Percentiles rank a stretch among this genome's conserved stretches.
Conservation (phyloP, 2,329 filamentous ascomycete species). For the Fusarium poae region DNA sequence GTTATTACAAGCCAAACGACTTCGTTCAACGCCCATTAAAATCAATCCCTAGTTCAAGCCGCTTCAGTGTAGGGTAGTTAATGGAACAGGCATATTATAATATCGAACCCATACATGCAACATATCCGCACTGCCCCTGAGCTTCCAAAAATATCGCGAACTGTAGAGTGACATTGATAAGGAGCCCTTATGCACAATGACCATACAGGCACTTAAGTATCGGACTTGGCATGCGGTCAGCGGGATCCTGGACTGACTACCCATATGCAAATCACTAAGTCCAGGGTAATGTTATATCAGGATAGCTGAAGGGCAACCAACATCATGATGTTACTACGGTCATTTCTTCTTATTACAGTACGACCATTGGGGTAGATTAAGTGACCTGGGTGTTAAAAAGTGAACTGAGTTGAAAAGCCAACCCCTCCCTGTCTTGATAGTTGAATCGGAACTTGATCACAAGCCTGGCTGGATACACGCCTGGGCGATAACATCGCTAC, state of each 20-base stretch:
- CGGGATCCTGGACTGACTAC: neutral
- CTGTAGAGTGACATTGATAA: neutral
- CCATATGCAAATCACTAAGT: neutral
- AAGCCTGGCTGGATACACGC: neutral
- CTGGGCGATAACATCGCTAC: neutral
- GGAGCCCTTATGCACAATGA: neutral
- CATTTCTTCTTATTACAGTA: neutral
- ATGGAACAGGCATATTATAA: neutral
- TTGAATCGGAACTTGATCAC: neutral
- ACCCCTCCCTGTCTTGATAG: neutral
- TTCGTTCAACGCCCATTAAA: neutral
- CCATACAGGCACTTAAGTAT: neutral
- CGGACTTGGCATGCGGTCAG: neutral
- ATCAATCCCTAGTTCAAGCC: neutral
- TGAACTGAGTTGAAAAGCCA: neutral
- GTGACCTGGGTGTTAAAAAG: too few relatives aligned
- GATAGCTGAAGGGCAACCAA: neutral
- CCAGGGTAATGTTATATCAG: neutral
- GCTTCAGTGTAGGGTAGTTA: slow-evolving; percentile 1
- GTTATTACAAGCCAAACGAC: neutral
- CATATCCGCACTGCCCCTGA: neutral
- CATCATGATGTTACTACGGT: neutral
- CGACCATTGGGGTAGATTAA: neutral
- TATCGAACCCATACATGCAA: neutral
- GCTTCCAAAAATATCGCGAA: slow-evolving; percentile 4